A percentile compares a stretch with the other conserved stretches of the same genome.
Evolutionary conservation across 768 basidiomycete species (phyloP).

Genomic region (Pleurotus tuber-regium): DNA sequence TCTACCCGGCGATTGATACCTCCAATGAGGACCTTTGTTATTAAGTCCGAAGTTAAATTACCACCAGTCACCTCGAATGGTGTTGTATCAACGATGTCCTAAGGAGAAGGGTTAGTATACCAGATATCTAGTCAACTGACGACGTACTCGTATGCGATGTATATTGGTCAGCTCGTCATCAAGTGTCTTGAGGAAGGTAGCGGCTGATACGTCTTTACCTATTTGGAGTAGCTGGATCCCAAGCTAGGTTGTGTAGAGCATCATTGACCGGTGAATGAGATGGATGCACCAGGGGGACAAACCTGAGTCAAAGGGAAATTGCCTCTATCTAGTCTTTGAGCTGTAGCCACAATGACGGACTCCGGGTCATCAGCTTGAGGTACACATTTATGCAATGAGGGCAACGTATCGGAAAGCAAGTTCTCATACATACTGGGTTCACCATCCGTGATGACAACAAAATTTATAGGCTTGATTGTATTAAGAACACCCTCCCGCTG

Average conservation of each 20-base stretch:
- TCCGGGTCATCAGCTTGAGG: slow-evolving; percentile 49
- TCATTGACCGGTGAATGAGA: neutral
- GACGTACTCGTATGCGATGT: slow-evolving; percentile 45
- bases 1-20: slow-evolving; percentile 54
- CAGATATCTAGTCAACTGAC: slow-evolving; percentile 10
- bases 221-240: slow-evolving; percentile 76
- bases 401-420: neutral
- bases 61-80: slow-evolving; percentile 42
- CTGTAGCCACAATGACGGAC: slow-evolving; percentile 42
- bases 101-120: neutral
- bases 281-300: neutral
- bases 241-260: slow-evolving; percentile 32
- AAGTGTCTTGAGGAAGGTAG: slow-evolving; percentile 45
- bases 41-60: slow-evolving; percentile 40
- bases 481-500: slow-evolving; percentile 19
- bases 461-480: slow-evolving; percentile 53
- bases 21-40: slow-evolving; percentile 65
- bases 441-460: slow-evolving; percentile 63
- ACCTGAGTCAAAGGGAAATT: slow-evolving; percentile 55
- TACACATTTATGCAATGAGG: neutral
- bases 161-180: slow-evolving; percentile 51
- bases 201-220: slow-evolving; percentile 41
- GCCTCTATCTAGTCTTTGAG: slow-evolving; percentile 48
- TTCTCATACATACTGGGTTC: slow-evolving; percentile 42
- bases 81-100: slow-evolving; percentile 76